Evolutionary conservation across 2,329 filamentous ascomycete genomes (phyloP).

Genomic region (Alternaria triticina): DNA sequence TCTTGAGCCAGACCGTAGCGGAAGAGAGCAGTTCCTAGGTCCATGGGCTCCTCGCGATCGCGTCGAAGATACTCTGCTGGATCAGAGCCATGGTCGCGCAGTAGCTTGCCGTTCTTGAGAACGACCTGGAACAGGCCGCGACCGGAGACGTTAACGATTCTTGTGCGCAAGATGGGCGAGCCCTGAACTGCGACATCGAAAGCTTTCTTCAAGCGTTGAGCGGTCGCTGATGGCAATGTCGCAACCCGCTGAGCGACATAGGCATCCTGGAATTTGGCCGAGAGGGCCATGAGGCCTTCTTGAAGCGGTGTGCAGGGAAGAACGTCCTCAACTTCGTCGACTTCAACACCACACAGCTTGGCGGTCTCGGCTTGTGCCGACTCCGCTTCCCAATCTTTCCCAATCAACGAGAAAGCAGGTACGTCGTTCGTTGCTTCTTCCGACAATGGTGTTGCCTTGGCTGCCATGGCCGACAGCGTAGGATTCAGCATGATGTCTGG

Average conservation of each 20-base stretch:
- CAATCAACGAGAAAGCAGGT: constrained; percentile 44
- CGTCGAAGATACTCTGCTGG: constrained; percentile 43
- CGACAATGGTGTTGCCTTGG: constrained; percentile 31
- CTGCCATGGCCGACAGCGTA: constrained; percentile 55
- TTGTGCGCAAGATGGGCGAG: constrained; percentile 49
- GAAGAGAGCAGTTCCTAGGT: constrained; percentile 49
- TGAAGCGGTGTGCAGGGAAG: constrained; percentile 53
- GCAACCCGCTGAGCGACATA: constrained; percentile 50
- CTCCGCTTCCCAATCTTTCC: constrained; percentile 31
- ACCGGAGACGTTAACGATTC: constrained; percentile 46
- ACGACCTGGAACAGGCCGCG: constrained; percentile 50
- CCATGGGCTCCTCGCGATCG: constrained; percentile 46
- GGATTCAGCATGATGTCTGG: constrained; percentile 62
- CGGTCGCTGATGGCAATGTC: constrained; percentile 39
- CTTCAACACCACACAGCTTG: constrained; percentile 36
- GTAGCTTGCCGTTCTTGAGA: constrained; percentile 37
- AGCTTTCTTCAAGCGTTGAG: constrained; percentile 42
- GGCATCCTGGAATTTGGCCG: constrained; percentile 44
- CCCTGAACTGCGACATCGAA: constrained; percentile 45
- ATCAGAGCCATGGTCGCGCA: constrained; percentile 36
- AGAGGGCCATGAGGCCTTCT: constrained; percentile 51
- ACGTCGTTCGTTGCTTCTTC: constrained; percentile 29
- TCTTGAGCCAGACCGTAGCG: constrained; percentile 46
- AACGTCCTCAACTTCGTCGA: constrained; percentile 45
- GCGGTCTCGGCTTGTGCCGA: constrained; percentile 49